Evolutionary conservation across 441 rosid species (phyloP).

Genomic region (Croton laevigatus): DNA sequence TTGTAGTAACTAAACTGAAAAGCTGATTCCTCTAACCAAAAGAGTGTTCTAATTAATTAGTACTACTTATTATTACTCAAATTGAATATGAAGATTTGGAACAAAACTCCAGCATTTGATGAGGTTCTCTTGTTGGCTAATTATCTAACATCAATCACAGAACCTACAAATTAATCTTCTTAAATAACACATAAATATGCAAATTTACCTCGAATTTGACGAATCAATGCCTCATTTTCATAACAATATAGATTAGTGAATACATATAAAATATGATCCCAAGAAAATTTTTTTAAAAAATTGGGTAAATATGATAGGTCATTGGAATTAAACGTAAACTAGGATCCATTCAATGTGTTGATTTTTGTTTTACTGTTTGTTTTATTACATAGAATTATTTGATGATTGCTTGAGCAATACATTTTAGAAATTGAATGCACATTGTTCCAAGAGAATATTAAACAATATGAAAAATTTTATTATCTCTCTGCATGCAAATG

Average conservation of each 20-base stretch:
- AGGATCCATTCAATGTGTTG: neutral
- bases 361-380: neutral
- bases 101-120: constrained; percentile 24
- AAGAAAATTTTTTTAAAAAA: constrained; percentile 15
- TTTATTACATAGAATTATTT: constrained; percentile 1
- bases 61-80: neutral
- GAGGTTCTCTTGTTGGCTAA: constrained; percentile 20
- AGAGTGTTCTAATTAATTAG: neutral
- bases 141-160: constrained; percentile 9
- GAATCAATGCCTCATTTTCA: constrained; percentile 5
- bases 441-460: constrained; percentile 10
- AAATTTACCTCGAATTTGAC: constrained; percentile 2
- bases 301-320: too few species aligned
- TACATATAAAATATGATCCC: constrained; percentile 18
- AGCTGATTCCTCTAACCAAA: neutral
- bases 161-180: neutral
- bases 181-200: constrained; percentile 4
- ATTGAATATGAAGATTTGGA: constrained; percentile 12
- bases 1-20: neutral
- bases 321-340: constrained; percentile 1
- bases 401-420: constrained; percentile 15
- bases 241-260: neutral
- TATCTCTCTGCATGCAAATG: neutral
- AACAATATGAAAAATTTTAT: neutral
- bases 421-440: constrained; percentile 21